Conservation (phyloP, 208 protist species). For the Blechomonas ayalai region DNA sequence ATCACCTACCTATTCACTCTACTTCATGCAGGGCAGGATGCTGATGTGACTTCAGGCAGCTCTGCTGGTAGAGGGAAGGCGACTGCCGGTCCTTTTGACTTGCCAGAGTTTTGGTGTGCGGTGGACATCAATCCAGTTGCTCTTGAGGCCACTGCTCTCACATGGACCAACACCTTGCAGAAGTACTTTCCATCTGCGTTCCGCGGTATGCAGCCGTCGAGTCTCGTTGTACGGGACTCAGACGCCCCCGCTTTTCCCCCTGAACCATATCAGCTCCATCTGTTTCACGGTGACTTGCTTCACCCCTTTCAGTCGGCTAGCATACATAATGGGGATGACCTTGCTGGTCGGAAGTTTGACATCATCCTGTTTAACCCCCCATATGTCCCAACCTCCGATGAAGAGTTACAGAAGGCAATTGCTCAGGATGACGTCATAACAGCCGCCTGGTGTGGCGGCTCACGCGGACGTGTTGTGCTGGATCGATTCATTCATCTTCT, state of each 20-base stretch:
- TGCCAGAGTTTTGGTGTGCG: constrained; percentile 35
- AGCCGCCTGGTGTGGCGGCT: constrained; percentile 83
- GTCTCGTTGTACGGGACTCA: no score
- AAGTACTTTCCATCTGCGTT: constrained; percentile 13
- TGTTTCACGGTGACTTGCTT: constrained; percentile 34
- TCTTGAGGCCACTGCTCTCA: constrained; percentile 63
- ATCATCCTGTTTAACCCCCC: constrained; percentile 85
- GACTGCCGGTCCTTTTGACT: no score
- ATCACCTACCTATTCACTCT: constrained; percentile 63
- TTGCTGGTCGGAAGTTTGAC: constrained; percentile 24
- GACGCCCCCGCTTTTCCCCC: no score
- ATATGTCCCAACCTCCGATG: constrained; percentile 80
- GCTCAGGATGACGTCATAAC: constrained; percentile 48
- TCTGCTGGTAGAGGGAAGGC: no score
- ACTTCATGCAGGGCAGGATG: constrained; percentile 6
- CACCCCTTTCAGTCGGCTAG: constrained; percentile 10
- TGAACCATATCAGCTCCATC: constrained; percentile 6
- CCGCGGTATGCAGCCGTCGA: no score
- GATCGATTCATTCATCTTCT: constrained; percentile 69
- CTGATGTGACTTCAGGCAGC: no score
- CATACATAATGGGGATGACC: neutral
- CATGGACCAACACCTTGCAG: constrained; percentile 50
- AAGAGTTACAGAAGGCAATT: constrained; percentile 58
- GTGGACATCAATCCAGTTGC: constrained; percentile 82
- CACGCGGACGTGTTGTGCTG: constrained; percentile 69